These are phyloP conservation scores for Didymella glomerata DNA, from an alignment of 2,329 filamentous ascomycete genomes.

Conservation along the genomic window DNA sequence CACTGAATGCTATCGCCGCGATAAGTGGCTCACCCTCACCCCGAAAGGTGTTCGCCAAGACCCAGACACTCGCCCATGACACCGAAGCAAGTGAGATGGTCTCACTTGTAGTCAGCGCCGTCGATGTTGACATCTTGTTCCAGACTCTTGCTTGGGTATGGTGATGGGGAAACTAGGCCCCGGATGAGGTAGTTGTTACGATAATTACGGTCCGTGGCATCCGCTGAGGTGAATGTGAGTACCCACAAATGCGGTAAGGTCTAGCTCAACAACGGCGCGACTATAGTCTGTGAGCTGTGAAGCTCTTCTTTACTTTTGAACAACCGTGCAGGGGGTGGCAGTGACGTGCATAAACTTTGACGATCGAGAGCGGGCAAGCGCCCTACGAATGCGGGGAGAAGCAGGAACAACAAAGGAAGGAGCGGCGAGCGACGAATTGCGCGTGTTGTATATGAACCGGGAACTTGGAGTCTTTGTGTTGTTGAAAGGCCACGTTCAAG, in stretches of 20 bases:
- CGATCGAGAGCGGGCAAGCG: conserved; percentile 19
- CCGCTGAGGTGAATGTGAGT: conserved; percentile 18
- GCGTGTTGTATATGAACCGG: conserved; percentile 16
- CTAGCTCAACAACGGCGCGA: conserved; percentile 3
- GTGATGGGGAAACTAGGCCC: conserved; percentile 27
- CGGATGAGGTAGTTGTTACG: conserved; percentile 13
- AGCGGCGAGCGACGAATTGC: conserved; percentile 26
- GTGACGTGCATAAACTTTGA: conserved; percentile 21
- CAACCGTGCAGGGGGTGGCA: conserved; percentile 14
- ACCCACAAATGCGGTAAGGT: conserved; percentile 16
- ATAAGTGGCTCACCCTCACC: conserved; percentile 88
- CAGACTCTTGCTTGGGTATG: conserved; percentile 7
- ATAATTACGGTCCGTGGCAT: conserved; percentile 10
- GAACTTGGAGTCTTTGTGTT: conserved; percentile 26
- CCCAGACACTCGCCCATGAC: conserved; percentile 71
- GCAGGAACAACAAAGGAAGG: conserved; percentile 25
- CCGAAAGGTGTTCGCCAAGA: conserved; percentile 81
- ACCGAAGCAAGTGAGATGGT: conserved; percentile 68
- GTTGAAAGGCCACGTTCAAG: conserved; percentile 42
- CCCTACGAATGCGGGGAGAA: conserved; percentile 21
- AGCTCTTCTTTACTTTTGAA: conserved; percentile 9
- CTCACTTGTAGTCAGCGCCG: conserved; percentile 62
- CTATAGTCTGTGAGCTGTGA: conserved; percentile 4
- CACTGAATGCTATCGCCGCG: conserved; percentile 86
- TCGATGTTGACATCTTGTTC: conserved; percentile 28